A percentile compares a stretch with the other conserved stretches of the same genome.
Conservation (phyloP, 2,329 filamentous ascomycete genomes). For the Chaetomiaceae sp. region DNA sequence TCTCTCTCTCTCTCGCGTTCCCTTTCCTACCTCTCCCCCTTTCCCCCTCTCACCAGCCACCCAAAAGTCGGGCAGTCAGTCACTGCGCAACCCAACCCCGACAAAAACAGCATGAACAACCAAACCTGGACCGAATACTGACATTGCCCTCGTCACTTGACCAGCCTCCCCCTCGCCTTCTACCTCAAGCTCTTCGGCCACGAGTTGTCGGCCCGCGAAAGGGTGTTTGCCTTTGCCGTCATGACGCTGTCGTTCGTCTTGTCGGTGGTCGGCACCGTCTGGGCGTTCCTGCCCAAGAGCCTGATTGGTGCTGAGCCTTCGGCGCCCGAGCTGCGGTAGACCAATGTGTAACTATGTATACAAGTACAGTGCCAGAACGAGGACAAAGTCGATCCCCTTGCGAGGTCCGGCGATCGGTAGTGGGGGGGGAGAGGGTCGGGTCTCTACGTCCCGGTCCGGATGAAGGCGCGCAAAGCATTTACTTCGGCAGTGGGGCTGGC, state of each 20-base stretch:
- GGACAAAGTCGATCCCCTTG: no score
- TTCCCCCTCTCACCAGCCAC: background rate
- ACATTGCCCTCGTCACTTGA: background rate
- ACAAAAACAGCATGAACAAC: no score
- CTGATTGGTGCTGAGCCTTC: slow-evolving; percentile 51
- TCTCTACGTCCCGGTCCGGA: background rate
- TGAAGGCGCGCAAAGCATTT: no score
- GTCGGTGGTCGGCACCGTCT: slow-evolving; percentile 74
- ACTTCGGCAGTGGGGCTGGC: no score
- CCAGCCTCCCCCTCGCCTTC: slow-evolving; percentile 71
- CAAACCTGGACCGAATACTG: no score
- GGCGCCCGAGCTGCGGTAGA: background rate
- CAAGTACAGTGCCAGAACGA: no score
- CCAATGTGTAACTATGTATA: no score
- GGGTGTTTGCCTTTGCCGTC: slow-evolving; percentile 61
- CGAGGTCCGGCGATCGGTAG: no score
- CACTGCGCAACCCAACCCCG: no score
- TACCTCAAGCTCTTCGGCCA: slow-evolving; percentile 83
- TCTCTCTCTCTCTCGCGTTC: background rate
- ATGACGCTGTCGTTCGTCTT: slow-evolving; percentile 66
- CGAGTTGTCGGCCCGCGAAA: slow-evolving; percentile 62
- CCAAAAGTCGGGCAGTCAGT: background rate
- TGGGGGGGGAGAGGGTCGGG: no score
- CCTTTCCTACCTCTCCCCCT: background rate
- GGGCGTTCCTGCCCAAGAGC: slow-evolving; percentile 80